A percentile compares a stretch with the other conserved stretches of the same genome.
Conservation (phyloP, 2,329 filamentous ascomycete species). For the Plenodomus biglobosus region DNA sequence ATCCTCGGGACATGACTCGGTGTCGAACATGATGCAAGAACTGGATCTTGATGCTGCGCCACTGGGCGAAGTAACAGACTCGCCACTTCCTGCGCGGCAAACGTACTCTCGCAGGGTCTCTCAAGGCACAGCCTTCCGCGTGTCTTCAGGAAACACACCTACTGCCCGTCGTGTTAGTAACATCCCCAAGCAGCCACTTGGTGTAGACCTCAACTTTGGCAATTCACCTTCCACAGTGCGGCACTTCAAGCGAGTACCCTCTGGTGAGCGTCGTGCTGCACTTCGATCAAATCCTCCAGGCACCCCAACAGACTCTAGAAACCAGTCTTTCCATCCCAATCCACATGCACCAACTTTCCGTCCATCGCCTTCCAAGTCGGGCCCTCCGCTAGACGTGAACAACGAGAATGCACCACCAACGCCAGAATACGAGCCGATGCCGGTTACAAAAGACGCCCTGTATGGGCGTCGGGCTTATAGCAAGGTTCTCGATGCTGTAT, state of each 20-base stretch:
- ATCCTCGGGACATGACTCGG: conserved; percentile 40
- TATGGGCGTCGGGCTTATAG: conserved; percentile 80
- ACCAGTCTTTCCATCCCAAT: conserved; percentile 38
- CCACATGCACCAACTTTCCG: conserved; percentile 43
- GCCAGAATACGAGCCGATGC: conserved; percentile 56
- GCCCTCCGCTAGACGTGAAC: conserved; percentile 33
- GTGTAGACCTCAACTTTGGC: conserved; percentile 88
- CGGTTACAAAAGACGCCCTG: conserved; percentile 71
- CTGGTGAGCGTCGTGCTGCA: conserved; percentile 49
- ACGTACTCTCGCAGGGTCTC: conserved; percentile 42
- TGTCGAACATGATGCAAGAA: conserved; percentile 43
- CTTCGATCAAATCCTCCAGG: conserved; percentile 34
- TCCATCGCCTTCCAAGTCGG: conserved; percentile 38
- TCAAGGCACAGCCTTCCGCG: conserved; percentile 42
- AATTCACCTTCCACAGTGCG: conserved; percentile 91
- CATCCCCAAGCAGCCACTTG: conserved; percentile 70
- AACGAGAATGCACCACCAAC: conserved; percentile 65
- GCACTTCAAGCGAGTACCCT: conserved; percentile 86
- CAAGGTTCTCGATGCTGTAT: conserved; percentile 77
- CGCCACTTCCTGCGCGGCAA: conserved; percentile 33
- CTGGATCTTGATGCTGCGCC: conserved; percentile 51
- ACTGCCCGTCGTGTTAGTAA: conserved; percentile 50
- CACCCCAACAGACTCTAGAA: conserved; percentile 12
- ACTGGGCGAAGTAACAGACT: conserved; percentile 44
- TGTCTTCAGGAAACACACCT: conserved; percentile 42